Conservation (phyloP, 2,329 filamentous ascomycete genomes). For the Pyricularia pennisetigena region DNA sequence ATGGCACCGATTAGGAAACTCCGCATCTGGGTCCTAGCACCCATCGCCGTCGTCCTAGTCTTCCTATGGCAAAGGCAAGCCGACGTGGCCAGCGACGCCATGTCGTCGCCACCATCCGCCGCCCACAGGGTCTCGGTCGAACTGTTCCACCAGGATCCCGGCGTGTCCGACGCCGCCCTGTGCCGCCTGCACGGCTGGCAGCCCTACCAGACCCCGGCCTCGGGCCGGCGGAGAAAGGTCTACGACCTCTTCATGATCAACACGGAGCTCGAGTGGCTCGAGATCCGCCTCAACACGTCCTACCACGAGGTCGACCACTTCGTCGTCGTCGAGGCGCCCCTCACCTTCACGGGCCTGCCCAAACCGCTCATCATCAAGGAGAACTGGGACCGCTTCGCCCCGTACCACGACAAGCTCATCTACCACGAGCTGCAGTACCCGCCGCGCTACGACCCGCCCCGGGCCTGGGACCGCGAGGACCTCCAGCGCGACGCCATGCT, state of each 20-base stretch:
- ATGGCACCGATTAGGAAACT: neutral
- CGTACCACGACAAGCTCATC: conserved; percentile 51
- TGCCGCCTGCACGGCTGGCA: conserved; percentile 29
- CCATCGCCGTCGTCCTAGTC: neutral
- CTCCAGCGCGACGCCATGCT: conserved; percentile 46
- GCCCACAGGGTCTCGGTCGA: neutral
- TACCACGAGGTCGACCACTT: conserved; percentile 54
- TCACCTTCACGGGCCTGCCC: conserved; percentile 45
- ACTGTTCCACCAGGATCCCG: neutral
- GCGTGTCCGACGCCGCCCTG: conserved; percentile 9
- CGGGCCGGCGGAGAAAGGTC: conserved; percentile 30
- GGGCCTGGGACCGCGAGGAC: conserved; percentile 38
- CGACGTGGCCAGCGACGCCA: neutral
- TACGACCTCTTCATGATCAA: conserved; percentile 56
- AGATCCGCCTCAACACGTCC: conserved; percentile 51
- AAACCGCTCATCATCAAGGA: conserved; percentile 45
- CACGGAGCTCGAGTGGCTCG: conserved; percentile 55
- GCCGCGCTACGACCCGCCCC: conserved; percentile 25
- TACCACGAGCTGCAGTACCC: conserved; percentile 42
- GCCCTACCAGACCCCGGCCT: conserved; percentile 18
- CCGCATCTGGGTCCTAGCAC: neutral
- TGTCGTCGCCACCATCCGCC: neutral
- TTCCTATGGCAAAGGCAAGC: neutral
- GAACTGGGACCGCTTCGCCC: conserved; percentile 39
- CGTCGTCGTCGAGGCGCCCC: conserved; percentile 48